Percentiles rank a stretch among this genome's conserved stretches.
Conservation (phyloP, 768 basidiomycete species). For the Coprinopsis sp. region DNA sequence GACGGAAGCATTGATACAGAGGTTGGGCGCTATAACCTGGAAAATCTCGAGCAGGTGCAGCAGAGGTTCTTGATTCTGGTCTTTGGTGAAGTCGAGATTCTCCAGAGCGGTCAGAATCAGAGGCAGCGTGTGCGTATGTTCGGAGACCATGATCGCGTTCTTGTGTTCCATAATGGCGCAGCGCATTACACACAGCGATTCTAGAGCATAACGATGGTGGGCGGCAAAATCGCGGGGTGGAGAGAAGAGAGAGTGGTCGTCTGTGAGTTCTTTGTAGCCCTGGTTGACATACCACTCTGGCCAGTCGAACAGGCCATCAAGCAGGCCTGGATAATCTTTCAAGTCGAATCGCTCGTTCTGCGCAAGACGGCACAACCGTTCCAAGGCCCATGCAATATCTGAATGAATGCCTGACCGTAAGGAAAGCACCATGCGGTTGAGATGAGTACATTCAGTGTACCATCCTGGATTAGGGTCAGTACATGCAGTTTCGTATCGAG, state of each 20-base stretch:
- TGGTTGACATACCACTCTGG: constrained; percentile 77
- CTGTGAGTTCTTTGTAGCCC: constrained; percentile 45
- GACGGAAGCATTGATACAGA: constrained; percentile 28
- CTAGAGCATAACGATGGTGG: constrained; percentile 72
- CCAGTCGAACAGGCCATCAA: constrained; percentile 83
- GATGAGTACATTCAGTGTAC: constrained; percentile 77
- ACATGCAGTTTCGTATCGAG: constrained; percentile 7
- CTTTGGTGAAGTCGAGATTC: constrained; percentile 54
- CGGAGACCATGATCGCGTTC: constrained; percentile 58
- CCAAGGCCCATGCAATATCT: constrained; percentile 88
- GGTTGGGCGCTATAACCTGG: constrained; percentile 52
- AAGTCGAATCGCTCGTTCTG: constrained; percentile 76
- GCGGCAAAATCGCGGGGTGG: constrained; percentile 43
- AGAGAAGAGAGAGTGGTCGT: constrained; percentile 50
- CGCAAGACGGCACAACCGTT: constrained; percentile 77
- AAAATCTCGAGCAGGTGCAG: constrained; percentile 70
- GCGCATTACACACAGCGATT: constrained; percentile 82
- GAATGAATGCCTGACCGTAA: constrained; percentile 75
- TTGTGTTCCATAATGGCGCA: constrained; percentile 71
- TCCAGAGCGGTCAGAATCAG: constrained; percentile 63
- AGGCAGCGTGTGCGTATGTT: constrained; percentile 56
- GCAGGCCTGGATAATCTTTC: constrained; percentile 66
- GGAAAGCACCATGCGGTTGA: constrained; percentile 89
- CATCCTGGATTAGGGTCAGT: constrained; percentile 50
- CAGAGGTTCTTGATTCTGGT: constrained; percentile 68